Conservation (phyloP, 192 early-diverging fungal species). For the Podila epicladia region DNA sequence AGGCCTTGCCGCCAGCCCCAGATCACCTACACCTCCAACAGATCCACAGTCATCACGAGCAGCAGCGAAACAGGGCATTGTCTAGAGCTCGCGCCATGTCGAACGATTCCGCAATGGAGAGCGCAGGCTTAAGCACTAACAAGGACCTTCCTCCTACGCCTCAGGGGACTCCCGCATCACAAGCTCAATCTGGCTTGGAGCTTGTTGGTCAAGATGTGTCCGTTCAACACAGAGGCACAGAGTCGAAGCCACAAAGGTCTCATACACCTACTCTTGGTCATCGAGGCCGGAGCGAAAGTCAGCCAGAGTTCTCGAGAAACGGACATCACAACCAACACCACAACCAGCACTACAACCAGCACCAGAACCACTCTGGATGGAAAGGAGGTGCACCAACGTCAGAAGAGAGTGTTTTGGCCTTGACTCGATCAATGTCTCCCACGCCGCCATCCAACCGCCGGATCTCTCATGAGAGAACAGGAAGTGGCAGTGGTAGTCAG, state of each 20-base stretch:
- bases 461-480: conserved; percentile 15
- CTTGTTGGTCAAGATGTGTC: neutral
- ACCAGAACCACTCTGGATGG: neutral
- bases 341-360: neutral
- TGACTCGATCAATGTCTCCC: conserved; percentile 23
- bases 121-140: neutral
- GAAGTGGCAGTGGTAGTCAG: conserved; percentile 7
- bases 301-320: conserved; percentile 7
- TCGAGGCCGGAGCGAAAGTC: conserved; percentile 25
- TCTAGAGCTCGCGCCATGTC: conserved; percentile 14
- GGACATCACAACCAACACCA: neutral
- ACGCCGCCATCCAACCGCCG: conserved; percentile 1
- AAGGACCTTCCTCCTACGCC: conserved; percentile 40
- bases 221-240: neutral
- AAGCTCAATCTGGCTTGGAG: neutral
- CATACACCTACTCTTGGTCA: neutral
- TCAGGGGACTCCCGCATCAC: neutral
- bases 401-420: conserved; percentile 16
- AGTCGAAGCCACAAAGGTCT: neutral
- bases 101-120: neutral
- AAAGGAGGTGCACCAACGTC: conserved; percentile 2
- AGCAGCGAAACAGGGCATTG: neutral
- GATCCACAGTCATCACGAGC: conserved; percentile 6
- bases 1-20: neutral
- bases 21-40: conserved; percentile 1